Evolutionary conservation across 305 asterid genomes (phyloP), one percentile per base, ranked within the genome.

Genomic region (Plantago lanceolata): DNA sequence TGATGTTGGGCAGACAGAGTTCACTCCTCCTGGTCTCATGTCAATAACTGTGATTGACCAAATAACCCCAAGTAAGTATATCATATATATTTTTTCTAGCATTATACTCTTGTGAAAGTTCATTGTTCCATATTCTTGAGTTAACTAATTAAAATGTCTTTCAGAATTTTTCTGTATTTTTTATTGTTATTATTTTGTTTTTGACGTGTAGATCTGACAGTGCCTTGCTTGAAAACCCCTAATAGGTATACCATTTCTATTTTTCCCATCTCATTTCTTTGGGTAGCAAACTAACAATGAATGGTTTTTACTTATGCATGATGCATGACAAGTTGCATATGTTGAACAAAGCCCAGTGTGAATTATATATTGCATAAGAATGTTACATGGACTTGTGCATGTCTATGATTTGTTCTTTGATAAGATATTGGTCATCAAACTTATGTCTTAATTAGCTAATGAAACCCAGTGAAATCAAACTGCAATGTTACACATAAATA

Each of bases 1-100:
- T 50, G 99, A 94, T 78, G 96, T 88, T 75, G 97, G 97, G 62
- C 99, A 90, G 88, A 67, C 96, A 8, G 99, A 90, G 79, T 94
- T 94, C 75, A 94, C 96, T 56, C 85, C 96, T 66, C 93, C 96
- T 50, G 97, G 97, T 51, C 87, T 91, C 44, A 70, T 90, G 35
- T 88, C 96, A 14, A 90, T 93, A 26, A 80, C 83, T 35, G 66
- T 84, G 50, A 82, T 93, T 14, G 96, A 93, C 85, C 84, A 78
- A 78, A 71, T 78, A 59, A 84, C 88, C 62, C 84, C 86, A 76
- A 90, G 96, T 87, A 24, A 24, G 28, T 24, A 24, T 24, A 24
- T 24, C 28, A 3, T 24, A 69, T 69, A 49, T 28, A 15, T 2
- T 6, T 50, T 29, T 53, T 19, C 59, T 68, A 57, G 37, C 15